Conservation (phyloP, 2,329 filamentous ascomycete genomes). For the Ilyonectria mors-panacis region DNA sequence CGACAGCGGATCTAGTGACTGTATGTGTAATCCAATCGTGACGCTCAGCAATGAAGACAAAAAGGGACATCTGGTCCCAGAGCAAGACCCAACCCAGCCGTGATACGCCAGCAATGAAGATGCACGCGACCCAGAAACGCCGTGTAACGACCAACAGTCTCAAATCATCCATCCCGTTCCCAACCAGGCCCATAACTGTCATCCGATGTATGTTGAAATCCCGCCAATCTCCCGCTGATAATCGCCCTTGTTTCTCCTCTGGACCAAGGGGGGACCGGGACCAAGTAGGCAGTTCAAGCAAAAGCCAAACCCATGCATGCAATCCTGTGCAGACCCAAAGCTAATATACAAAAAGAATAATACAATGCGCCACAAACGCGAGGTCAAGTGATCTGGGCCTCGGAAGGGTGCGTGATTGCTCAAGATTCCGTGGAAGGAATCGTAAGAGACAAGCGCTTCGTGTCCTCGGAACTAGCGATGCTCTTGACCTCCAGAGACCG, state of each 20-base stretch:
- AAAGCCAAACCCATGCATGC: conserved; percentile 31
- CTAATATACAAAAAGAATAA: conserved; percentile 43
- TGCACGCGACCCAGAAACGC: conserved; percentile 33
- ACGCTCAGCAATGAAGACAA: conserved; percentile 39
- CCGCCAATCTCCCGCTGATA: conserved; percentile 5
- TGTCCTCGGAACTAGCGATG: conserved; percentile 41
- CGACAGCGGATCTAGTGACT: conserved; percentile 44
- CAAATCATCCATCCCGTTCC: conserved; percentile 25
- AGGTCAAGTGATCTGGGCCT: neutral
- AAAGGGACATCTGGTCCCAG: conserved; percentile 35
- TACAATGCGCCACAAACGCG: conserved; percentile 30
- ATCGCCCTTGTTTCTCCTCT: conserved; percentile 14
- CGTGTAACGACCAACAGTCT: conserved; percentile 18
- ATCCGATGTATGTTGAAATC: conserved; percentile 24
- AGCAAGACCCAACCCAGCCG: conserved; percentile 33
- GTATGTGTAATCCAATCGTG: conserved; percentile 41
- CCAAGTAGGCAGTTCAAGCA: conserved; percentile 21
- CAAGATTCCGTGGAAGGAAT: conserved; percentile 42
- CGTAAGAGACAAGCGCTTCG: conserved; percentile 49
- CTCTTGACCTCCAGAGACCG: conserved; percentile 49
- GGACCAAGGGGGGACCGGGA: neutral
- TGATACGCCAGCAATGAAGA: conserved; percentile 38
- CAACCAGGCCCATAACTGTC: conserved; percentile 19
- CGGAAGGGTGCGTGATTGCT: neutral
- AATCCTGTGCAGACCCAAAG: conserved; percentile 36